Percentiles rank a stretch among this genome's conserved stretches.
Evolutionary conservation across 805 yeast species (phyloP).

Genomic region (Saccharomycopsis javanensis): DNA sequence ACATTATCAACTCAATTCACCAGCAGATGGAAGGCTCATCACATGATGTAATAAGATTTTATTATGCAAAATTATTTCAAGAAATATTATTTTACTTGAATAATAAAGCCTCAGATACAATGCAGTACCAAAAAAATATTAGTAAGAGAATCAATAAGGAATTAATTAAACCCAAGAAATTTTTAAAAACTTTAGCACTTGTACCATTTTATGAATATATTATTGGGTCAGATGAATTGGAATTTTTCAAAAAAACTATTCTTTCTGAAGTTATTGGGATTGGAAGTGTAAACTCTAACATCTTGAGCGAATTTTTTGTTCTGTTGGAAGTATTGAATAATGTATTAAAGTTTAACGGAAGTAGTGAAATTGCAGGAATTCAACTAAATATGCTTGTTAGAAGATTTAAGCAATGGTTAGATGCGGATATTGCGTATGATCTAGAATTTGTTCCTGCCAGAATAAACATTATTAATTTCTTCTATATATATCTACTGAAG

Average conservation of each 20-base stretch:
- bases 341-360: background rate
- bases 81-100: background rate
- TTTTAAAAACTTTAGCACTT: background rate
- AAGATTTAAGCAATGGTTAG: constrained; percentile 48
- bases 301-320: background rate
- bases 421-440: constrained; percentile 53
- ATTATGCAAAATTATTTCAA: constrained; percentile 8
- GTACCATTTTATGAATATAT: constrained; percentile 1
- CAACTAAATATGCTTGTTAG: constrained; percentile 42
- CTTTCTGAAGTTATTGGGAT: constrained; percentile 11
- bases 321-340: constrained; percentile 2
- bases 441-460: constrained; percentile 42
- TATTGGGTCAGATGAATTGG: constrained; percentile 3
- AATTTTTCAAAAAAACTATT: constrained; percentile 6
- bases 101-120: background rate
- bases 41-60: constrained; percentile 1
- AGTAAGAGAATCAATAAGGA: background rate
- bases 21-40: background rate
- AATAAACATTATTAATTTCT: constrained; percentile 24
- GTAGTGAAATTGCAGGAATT: constrained; percentile 42
- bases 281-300: background rate
- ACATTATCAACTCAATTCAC: background rate
- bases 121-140: background rate
- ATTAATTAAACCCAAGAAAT: constrained; percentile 2
- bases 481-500: background rate